Base-by-base conservation (phyloP, 2,329 filamentous ascomycete genomes). In the Beauveria varroae region DNA sequence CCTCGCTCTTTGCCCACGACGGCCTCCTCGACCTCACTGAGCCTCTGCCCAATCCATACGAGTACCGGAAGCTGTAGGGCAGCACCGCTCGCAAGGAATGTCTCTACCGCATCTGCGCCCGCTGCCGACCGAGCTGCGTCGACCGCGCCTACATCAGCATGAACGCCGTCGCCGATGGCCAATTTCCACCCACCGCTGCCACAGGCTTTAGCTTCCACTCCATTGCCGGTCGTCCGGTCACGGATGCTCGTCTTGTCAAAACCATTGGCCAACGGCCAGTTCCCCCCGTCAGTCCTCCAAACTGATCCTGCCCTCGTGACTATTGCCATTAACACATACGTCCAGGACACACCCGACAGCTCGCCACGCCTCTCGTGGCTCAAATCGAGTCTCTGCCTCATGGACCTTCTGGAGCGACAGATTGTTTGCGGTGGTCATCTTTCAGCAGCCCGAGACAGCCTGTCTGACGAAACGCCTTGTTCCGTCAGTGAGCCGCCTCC, bases 141-240 rank as follows among this genome's bases (percentile, higher is more conserved):
- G 74, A 78, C 16, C 78, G 82, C 30, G 68, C 77, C 1, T 82
- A 72, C 62, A 69, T 85, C 24, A 81, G 79, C 64, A 71, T 86
- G 20, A 69, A 82, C 63, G 79, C 75, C 4, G 72, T 86, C 24
- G 68, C 73, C n/a, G 69, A 79, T 24, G 81, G 76, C 7, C 79
- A 84, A 53, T 71, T 84, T 3, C 76, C 77, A 1, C 74, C 81
- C 5, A 79, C 76, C 5, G 79, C 77, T 5, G 79, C 78, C 7
- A 72, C 75, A 1, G 83, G 81, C 1, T 85, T 77, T 64, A 79
- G 82, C 16, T 86, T 86, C 63, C 76, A 81, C 55, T 66, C 74
- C 6, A 57, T 74, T 40, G 67, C 75, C 28, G 67, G 69, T 7
- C 71, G 81, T n/a, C 82, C 81, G 1, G 62, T 81, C 5, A 68